Evolutionary conservation across 2,329 filamentous ascomycete genomes (phyloP).

Genomic region (Tolypocladium nubicola): DNA sequence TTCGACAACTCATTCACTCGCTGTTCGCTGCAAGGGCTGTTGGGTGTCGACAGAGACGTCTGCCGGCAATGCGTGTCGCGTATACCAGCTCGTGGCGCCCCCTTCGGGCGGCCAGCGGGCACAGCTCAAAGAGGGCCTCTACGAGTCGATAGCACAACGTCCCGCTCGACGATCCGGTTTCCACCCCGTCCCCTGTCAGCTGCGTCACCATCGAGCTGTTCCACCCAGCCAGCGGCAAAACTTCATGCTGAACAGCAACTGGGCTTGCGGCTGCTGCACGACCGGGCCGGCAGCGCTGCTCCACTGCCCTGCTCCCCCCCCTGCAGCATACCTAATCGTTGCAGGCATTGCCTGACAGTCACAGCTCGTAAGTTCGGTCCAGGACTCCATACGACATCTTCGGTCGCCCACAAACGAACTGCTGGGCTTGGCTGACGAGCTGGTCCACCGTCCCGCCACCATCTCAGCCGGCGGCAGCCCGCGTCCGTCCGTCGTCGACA

Average conservation of each 20-base stretch:
- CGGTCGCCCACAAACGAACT: neutral
- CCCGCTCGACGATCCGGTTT: too few relatives aligned
- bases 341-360: neutral
- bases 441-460: neutral
- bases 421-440: neutral
- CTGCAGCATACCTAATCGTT: neutral
- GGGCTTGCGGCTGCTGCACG: too few relatives aligned
- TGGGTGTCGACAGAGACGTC: neutral
- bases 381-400: neutral
- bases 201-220: neutral
- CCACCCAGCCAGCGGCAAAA: too few relatives aligned
- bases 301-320: neutral
- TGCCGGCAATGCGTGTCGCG: neutral
- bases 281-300: neutral
- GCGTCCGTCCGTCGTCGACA: neutral
- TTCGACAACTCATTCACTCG: neutral
- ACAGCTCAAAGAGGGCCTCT: neutral
- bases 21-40: neutral
- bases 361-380: neutral
- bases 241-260: too few relatives aligned
- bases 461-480: neutral
- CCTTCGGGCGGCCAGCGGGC: neutral
- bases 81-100: neutral
- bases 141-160: too few relatives aligned
- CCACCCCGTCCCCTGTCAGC: neutral